Evolutionary conservation across 192 early-diverging fungal genomes (phyloP).

Genomic region (Linnemannia elongata): DNA sequence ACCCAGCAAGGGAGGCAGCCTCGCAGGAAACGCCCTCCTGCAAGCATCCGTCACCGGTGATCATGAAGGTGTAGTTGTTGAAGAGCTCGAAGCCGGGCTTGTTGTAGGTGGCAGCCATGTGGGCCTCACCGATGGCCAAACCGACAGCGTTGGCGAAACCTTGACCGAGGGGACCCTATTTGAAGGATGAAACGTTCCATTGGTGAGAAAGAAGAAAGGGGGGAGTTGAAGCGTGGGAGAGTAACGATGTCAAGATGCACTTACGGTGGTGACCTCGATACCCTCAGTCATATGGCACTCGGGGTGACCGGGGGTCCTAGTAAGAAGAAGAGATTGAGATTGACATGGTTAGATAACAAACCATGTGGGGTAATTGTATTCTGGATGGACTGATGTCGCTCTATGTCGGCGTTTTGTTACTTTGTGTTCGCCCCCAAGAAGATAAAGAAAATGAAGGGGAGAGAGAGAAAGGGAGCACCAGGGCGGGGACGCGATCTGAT

Average conservation of each 20-base stretch:
- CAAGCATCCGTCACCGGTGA: conserved; percentile 96
- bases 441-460: conserved; percentile 28
- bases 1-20: conserved; percentile 94
- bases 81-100: conserved; percentile 88
- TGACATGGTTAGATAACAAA: not conserved
- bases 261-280: conserved; percentile 93
- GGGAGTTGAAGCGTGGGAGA: not conserved
- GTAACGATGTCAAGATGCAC: not conserved
- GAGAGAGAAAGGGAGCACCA: not conserved
- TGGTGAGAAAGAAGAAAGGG: not conserved
- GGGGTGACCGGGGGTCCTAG: conserved; percentile 96
- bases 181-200: not conserved
- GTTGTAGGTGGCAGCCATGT: conserved; percentile 94
- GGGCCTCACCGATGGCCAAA: conserved; percentile 91
- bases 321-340: conserved; percentile 14
- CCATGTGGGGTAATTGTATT: not conserved
- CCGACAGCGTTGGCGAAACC: conserved; percentile 95
- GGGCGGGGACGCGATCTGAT: conserved; percentile 21
- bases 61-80: conserved; percentile 88
- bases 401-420: not conserved
- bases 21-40: conserved; percentile 98
- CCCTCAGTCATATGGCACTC: conserved; percentile 89
- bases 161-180: conserved; percentile 61
- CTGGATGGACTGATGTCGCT: not conserved
- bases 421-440: conserved; percentile 26